phyloP scores from a whole-genome alignment of 345 rosid genomes.

The Camelina neglecta region DNA sequence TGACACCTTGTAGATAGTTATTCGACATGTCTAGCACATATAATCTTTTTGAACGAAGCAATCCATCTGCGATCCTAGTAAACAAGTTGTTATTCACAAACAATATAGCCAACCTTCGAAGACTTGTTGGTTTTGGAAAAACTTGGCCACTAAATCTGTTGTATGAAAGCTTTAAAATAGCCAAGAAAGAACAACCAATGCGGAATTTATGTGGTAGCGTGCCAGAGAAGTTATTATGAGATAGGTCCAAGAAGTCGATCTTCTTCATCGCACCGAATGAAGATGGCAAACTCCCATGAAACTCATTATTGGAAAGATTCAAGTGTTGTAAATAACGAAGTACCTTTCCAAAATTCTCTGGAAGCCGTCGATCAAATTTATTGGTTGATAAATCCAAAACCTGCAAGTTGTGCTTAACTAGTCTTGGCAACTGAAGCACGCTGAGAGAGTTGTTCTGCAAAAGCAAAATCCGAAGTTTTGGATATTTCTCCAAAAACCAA shows the following conservation, averaged over 20 bases:
- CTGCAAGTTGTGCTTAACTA: not conserved
- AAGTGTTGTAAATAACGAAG: conserved; percentile 1
- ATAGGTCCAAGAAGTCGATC: not conserved
- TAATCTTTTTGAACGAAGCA: not conserved
- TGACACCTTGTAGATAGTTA: conserved; percentile 10
- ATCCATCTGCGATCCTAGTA: not conserved
- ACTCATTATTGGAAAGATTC: conserved; percentile 5
- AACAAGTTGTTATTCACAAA: conserved; percentile 1
- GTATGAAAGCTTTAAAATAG: conserved; percentile 14
- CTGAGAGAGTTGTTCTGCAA: conserved; percentile 24
- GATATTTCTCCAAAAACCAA: conserved; percentile 3
- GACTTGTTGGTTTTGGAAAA: not conserved
- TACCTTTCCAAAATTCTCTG: not conserved
- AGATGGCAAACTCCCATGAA: conserved; percentile 9
- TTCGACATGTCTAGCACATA: not conserved
- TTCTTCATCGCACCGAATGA: not conserved
- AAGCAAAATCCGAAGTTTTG: conserved; percentile 9
- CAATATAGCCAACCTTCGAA: too few species aligned
- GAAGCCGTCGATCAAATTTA: not conserved
- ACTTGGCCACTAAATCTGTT: not conserved
- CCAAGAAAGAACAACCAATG: not conserved
- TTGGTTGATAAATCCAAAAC: conserved; percentile 16
- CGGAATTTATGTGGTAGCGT: not conserved
- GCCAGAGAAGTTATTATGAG: conserved; percentile 23
- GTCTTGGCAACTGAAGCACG: not conserved